These are phyloP conservation scores for Brassica hybrid DNA, from an alignment of 441 rosid genomes.

Conservation along the genomic window DNA sequence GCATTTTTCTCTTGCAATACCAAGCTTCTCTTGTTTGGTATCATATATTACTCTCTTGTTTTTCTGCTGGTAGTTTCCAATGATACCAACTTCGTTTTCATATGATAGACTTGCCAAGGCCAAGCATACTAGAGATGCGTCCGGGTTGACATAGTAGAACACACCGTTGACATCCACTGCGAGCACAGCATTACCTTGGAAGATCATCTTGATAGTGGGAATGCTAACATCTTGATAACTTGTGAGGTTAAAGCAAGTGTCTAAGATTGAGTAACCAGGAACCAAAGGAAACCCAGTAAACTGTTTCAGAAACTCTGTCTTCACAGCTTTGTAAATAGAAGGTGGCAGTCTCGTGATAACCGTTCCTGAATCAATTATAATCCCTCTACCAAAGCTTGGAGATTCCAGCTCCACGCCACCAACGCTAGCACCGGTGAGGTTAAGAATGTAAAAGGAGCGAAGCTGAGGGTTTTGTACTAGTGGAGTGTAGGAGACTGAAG, in stretches of 20 bases:
- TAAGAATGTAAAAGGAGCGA: conserved; percentile 76
- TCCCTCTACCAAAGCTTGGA: conserved; percentile 55
- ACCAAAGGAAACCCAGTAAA: conserved; percentile 69
- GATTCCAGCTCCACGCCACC: conserved; percentile 60
- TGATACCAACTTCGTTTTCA: conserved; percentile 74
- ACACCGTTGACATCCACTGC: conserved; percentile 74
- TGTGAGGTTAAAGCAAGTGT: conserved; percentile 83
- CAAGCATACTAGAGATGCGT: not conserved
- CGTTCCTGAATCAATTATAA: conserved; percentile 88
- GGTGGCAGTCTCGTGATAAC: conserved; percentile 87
- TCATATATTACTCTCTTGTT: conserved; percentile 90
- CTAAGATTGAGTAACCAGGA: conserved; percentile 72
- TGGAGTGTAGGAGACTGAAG: conserved; percentile 66
- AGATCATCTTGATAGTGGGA: conserved; percentile 66
- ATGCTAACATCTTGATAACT: conserved; percentile 67
- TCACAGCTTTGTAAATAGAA: conserved; percentile 65
- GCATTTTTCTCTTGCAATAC: conserved; percentile 83
- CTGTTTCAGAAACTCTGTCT: conserved; percentile 75
- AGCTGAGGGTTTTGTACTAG: conserved; percentile 67
- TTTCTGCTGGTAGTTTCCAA: conserved; percentile 90
- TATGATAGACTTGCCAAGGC: conserved; percentile 2
- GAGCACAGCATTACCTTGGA: conserved; percentile 64
- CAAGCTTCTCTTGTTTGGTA: conserved; percentile 65
- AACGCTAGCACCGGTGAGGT: conserved; percentile 69
- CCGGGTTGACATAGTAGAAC: conserved; percentile 70